Conservation (phyloP, 2,329 filamentous ascomycete species). For the Onygenales sp. region DNA sequence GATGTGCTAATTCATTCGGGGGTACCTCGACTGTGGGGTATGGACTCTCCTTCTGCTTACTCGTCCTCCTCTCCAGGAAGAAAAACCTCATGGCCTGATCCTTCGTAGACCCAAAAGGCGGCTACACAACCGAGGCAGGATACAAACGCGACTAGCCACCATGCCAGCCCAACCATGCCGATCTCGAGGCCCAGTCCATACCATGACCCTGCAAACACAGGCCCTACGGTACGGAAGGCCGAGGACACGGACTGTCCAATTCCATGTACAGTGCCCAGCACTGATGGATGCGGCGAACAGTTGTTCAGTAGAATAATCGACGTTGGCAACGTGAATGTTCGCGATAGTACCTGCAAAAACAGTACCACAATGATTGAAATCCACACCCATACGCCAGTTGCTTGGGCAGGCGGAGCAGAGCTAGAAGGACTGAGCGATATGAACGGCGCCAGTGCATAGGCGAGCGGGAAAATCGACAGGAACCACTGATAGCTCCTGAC, state of each 20-base stretch:
- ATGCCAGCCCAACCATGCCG: conserved; percentile 47
- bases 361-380: conserved; percentile 54
- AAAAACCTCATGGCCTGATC: conserved; percentile 50
- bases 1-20: background rate
- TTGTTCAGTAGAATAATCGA: conserved; percentile 53
- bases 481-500: conserved; percentile 58
- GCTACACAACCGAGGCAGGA: conserved; percentile 49
- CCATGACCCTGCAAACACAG: conserved; percentile 46
- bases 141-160: conserved; percentile 47
- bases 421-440: conserved; percentile 57
- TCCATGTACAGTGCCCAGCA: conserved; percentile 51
- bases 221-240: conserved; percentile 48
- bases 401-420: conserved; percentile 30
- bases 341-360: conserved; percentile 59
- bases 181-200: conserved; percentile 46
- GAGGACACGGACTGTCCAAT: conserved; percentile 48
- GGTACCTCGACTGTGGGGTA: background rate
- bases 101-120: conserved; percentile 54
- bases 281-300: conserved; percentile 48
- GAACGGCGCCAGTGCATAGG: conserved; percentile 63
- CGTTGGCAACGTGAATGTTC: conserved; percentile 58
- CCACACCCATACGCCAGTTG: conserved; percentile 48
- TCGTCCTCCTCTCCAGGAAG: conserved; percentile 31
- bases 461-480: conserved; percentile 59
- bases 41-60: background rate